Evolutionary conservation across 495 filamentous ascomycete genomes (phyloP).

Genomic region (Rusavskia elegans): DNA sequence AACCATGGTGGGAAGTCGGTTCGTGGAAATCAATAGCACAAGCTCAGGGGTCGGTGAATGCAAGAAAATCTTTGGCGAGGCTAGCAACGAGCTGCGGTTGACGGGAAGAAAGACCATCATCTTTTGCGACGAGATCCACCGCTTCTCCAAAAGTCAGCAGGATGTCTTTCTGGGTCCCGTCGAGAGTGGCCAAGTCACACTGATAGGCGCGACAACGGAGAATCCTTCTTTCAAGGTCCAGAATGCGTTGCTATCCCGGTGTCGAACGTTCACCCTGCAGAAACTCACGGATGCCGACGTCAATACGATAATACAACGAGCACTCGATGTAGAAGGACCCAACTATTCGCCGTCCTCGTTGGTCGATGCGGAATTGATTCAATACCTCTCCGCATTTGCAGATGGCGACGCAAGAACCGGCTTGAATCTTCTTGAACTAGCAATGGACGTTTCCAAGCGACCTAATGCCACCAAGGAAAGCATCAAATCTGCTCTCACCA

Average conservation of each 20-base stretch:
- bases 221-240: slow-evolving; percentile 94
- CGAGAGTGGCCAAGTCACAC: slow-evolving; percentile 74
- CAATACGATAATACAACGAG: slow-evolving; percentile 53
- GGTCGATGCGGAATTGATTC: slow-evolving; percentile 60
- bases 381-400: slow-evolving; percentile 68
- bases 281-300: slow-evolving; percentile 60
- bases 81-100: slow-evolving; percentile 62
- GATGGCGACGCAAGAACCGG: slow-evolving; percentile 88
- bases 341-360: slow-evolving; percentile 40
- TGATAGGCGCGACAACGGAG: slow-evolving; percentile 93
- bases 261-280: slow-evolving; percentile 73
- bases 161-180: slow-evolving; percentile 92
- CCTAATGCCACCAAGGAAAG: slow-evolving; percentile 39
- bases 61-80: slow-evolving; percentile 86
- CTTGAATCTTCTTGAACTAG: slow-evolving; percentile 80
- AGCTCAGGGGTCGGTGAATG: slow-evolving; percentile 80
- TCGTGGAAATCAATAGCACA: slow-evolving; percentile 93
- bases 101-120: slow-evolving; percentile 87
- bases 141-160: slow-evolving; percentile 85
- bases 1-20: slow-evolving; percentile 61
- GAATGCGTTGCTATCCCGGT: slow-evolving; percentile 72
- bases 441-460: slow-evolving; percentile 46
- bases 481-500: slow-evolving; percentile 67
- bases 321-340: slow-evolving; percentile 45
- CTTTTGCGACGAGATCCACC: slow-evolving; percentile 95